Percentiles rank a stretch among this genome's conserved stretches.
These are phyloP conservation scores for Emmonsiellopsis sp. DNA, from an alignment of 2,329 filamentous ascomycete species.

Conservation along the genomic window DNA sequence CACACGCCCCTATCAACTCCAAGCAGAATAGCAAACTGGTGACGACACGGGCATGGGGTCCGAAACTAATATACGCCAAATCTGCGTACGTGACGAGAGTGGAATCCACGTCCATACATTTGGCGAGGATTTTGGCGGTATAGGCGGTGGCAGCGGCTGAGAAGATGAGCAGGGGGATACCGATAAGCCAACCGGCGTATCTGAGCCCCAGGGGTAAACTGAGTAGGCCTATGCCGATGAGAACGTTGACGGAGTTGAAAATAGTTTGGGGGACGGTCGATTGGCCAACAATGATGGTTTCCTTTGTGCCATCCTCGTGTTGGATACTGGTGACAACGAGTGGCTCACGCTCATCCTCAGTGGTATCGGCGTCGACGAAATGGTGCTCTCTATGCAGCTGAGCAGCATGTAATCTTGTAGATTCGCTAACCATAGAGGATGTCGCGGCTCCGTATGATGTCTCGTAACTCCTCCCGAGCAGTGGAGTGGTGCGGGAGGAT, in stretches of 20 bases:
- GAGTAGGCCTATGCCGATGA: slow-evolving; percentile 83
- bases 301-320: slow-evolving; percentile 71
- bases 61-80: slow-evolving; percentile 83
- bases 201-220: slow-evolving; percentile 81
- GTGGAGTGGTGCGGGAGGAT: slow-evolving; percentile 11
- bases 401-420: slow-evolving; percentile 48
- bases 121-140: slow-evolving; percentile 75
- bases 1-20: slow-evolving; percentile 78
- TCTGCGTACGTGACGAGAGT: slow-evolving; percentile 91
- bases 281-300: slow-evolving; percentile 79
- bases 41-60: slow-evolving; percentile 66
- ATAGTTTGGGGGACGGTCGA: slow-evolving; percentile 93
- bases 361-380: slow-evolving; percentile 32
- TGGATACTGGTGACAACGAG: slow-evolving; percentile 84
- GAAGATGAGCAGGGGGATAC: slow-evolving; percentile 63
- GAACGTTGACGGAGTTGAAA: slow-evolving; percentile 90
- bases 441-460: slow-evolving; percentile 51
- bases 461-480: slow-evolving; percentile 56
- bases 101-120: slow-evolving; percentile 77
- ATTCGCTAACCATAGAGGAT: slow-evolving; percentile 47
- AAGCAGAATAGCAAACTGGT: slow-evolving; percentile 81
- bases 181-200: slow-evolving; percentile 81
- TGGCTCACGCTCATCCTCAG: slow-evolving; percentile 58
- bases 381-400: slow-evolving; percentile 43
- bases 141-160: slow-evolving; percentile 72